Conservation (phyloP, 768 basidiomycete species). For the Mycena venus region DNA sequence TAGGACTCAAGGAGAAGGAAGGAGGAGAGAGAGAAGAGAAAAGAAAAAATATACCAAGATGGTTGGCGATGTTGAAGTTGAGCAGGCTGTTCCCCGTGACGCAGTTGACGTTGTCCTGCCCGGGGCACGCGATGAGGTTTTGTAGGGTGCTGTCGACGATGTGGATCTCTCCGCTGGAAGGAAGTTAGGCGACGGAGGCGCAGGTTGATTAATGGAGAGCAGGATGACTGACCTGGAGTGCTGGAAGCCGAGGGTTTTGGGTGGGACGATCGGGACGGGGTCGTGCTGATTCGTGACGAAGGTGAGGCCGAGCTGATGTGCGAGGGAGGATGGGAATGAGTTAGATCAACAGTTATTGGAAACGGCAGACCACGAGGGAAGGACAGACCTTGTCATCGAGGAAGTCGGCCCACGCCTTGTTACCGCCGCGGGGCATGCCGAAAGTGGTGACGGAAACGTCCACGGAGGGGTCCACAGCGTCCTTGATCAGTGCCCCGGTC, state of each 20-base stretch:
- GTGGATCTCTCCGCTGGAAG: slow-evolving; percentile 55
- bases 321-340: not conserved
- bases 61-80: not conserved
- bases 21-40: not conserved
- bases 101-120: slow-evolving; percentile 52
- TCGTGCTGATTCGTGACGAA: slow-evolving; percentile 57
- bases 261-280: slow-evolving; percentile 55
- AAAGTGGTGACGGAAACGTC: slow-evolving; percentile 51
- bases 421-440: slow-evolving; percentile 59
- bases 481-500: slow-evolving; percentile 56
- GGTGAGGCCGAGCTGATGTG: slow-evolving; percentile 45
- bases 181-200: too few relatives aligned
- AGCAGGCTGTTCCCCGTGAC: slow-evolving; percentile 3
- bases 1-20: not conserved
- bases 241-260: slow-evolving; percentile 50
- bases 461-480: slow-evolving; percentile 49
- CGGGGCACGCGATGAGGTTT: slow-evolving; percentile 50
- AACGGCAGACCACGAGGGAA: not conserved
- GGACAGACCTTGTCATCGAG: slow-evolving; percentile 43
- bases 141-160: slow-evolving; percentile 42
- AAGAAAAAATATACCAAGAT: slow-evolving; percentile 36
- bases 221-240: too few relatives aligned
- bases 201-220: too few relatives aligned
- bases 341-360: too few relatives aligned
- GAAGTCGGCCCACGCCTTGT: slow-evolving; percentile 58